A percentile compares a stretch with the other conserved stretches of the same genome.
Conservation (phyloP, 208 protist genomes). For the Endotrypanum monterogeii region DNA sequence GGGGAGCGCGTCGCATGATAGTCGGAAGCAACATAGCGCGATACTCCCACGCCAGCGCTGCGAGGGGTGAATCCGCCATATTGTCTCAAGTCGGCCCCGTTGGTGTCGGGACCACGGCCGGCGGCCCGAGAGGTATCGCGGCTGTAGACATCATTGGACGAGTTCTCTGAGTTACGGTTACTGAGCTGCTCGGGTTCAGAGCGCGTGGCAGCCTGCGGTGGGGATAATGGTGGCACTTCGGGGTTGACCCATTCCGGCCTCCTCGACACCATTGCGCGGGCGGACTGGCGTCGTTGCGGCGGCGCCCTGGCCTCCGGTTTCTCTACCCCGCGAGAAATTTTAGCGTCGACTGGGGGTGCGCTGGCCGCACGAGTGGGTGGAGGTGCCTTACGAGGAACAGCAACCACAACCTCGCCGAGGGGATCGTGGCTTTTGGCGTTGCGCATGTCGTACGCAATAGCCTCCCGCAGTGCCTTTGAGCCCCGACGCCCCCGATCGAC, state of each 20-base stretch:
- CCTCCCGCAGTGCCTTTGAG: conserved; percentile 76
- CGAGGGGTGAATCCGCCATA: conserved; percentile 24
- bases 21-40: conserved; percentile 36
- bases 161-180: background rate
- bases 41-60: conserved; percentile 12
- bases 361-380: conserved; percentile 39
- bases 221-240: conserved; percentile 15
- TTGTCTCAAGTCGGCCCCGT: conserved; percentile 17
- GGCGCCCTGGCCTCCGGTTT: background rate
- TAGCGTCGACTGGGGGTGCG: conserved; percentile 15
- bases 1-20: conserved; percentile 36
- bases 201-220: conserved; percentile 3
- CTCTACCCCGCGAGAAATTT: background rate
- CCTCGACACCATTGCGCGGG: conserved; percentile 5
- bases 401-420: conserved; percentile 74
- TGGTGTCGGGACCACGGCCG: conserved; percentile 12
- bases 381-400: conserved; percentile 76
- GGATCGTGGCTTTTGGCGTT: conserved; percentile 75
- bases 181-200: background rate
- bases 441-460: conserved; percentile 87
- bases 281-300: conserved; percentile 12
- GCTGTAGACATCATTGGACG: conserved; percentile 8
- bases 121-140: background rate
- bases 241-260: conserved; percentile 50
- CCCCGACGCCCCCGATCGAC: conserved; percentile 49